Percentiles rank a stretch among this genome's conserved stretches.
These are phyloP conservation scores for Pestalotiopsis sp. DNA, from an alignment of 2,329 filamentous ascomycete species.

Conservation along the genomic window DNA sequence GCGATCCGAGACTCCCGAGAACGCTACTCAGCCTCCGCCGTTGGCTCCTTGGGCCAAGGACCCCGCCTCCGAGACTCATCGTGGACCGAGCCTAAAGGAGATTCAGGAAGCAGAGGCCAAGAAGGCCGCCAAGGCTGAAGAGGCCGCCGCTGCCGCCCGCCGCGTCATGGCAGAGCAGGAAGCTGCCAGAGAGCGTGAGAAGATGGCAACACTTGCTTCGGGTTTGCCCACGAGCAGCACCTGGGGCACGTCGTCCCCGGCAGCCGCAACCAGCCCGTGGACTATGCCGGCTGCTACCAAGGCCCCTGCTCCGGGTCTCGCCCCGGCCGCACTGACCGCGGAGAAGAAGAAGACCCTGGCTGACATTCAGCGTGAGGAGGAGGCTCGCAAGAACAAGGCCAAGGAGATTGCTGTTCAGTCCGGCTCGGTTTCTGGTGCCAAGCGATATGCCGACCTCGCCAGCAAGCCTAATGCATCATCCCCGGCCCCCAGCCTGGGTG, in stretches of 20 bases:
- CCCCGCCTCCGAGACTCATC: conserved; percentile 67
- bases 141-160: conserved; percentile 75
- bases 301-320: conserved; percentile 31
- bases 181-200: conserved; percentile 64
- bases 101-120: conserved; percentile 96
- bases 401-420: conserved; percentile 53
- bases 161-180: conserved; percentile 83
- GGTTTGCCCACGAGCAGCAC: conserved; percentile 87
- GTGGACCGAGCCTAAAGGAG: conserved; percentile 90
- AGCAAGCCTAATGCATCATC: conserved; percentile 64
- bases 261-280: conserved; percentile 64
- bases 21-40: conserved; percentile 62
- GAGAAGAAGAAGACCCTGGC: conserved; percentile 84
- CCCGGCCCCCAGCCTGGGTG: conserved; percentile 38
- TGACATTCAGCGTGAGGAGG: conserved; percentile 96
- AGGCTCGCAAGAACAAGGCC: conserved; percentile 80
- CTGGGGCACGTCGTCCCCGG: conserved; percentile 82
- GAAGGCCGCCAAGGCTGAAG: conserved; percentile 88
- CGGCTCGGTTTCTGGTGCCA: conserved; percentile 53
- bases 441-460: conserved; percentile 93
- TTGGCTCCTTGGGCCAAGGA: conserved; percentile 97
- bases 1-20: conserved; percentile 76
- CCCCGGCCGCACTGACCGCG: conserved; percentile 36
- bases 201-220: conserved; percentile 63
- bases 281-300: conserved; percentile 62